Evolutionary conservation across 1,284 basidiomycete genomes (phyloP).

Genomic region (Marasmius fiardii): DNA sequence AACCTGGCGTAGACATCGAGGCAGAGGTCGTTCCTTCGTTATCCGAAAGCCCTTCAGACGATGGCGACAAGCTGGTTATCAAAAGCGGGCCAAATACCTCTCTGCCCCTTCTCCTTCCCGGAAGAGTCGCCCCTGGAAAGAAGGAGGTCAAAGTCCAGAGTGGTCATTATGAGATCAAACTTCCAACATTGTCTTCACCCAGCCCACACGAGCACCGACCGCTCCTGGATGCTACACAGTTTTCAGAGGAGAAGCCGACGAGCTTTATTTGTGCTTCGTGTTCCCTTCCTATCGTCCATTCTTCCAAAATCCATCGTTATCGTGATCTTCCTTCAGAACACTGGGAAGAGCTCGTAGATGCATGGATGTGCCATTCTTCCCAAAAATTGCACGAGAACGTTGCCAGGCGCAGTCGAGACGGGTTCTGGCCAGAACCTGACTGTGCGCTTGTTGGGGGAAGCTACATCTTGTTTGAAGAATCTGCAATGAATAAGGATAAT

Average conservation of each 20-base stretch:
- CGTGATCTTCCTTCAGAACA: constrained; percentile 91
- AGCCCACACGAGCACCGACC: constrained; percentile 30
- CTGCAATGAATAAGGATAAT: constrained; percentile 52
- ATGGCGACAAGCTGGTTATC: constrained; percentile 55
- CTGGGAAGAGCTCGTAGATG: constrained; percentile 95
- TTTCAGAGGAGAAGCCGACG: constrained; percentile 49
- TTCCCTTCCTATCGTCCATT: constrained; percentile 66
- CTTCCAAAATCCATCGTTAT: constrained; percentile 49
- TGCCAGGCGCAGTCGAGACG: constrained; percentile 57
- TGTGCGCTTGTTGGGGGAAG: constrained; percentile 83
- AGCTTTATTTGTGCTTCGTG: constrained; percentile 73
- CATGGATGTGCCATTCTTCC: constrained; percentile 97
- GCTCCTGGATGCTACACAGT: constrained; percentile 68
- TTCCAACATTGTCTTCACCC: constrained; percentile 34
- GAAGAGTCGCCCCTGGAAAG: constrained; percentile 55
- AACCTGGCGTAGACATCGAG: constrained; percentile 48
- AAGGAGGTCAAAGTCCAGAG: constrained; percentile 53
- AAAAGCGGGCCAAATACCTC: constrained; percentile 56
- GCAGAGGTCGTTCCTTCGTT: constrained; percentile 58
- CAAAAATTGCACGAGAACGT: constrained; percentile 77
- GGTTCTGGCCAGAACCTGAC: constrained; percentile 74
- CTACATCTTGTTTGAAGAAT: constrained; percentile 75
- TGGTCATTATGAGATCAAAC: constrained; percentile 71
- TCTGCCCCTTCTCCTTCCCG: constrained; percentile 63
- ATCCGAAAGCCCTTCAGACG: constrained; percentile 31